Evolutionary conservation across 78 protist genomes (phyloP).

Genomic region (Dictyostelium purpureum): DNA sequence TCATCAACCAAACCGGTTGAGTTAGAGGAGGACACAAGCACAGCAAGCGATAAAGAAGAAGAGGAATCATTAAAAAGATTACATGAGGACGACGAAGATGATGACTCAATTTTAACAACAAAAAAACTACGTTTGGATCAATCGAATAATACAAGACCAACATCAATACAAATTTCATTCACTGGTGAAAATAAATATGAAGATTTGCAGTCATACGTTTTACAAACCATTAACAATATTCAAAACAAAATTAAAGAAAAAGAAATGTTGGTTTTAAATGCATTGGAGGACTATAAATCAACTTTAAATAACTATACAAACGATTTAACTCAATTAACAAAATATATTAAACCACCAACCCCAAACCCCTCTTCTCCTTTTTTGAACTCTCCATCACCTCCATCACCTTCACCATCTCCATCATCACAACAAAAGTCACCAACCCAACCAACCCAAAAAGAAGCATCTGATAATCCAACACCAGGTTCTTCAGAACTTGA

Average conservation of each 20-base stretch:
- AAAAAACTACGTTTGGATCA: not conserved
- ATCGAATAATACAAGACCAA: not conserved
- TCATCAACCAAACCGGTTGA: conserved; percentile 21
- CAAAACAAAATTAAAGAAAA: conserved; percentile 10
- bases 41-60: not conserved
- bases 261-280: not conserved
- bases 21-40: conserved; percentile 20
- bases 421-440: not conserved
- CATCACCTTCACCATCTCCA: not conserved
- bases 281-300: conserved; percentile 6
- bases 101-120: not conserved
- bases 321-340: not conserved
- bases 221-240: not conserved
- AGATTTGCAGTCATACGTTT: not conserved
- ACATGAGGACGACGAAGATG: not conserved
- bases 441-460: not conserved
- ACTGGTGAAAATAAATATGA: conserved; percentile 8
- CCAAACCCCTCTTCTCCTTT: not conserved
- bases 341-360: not conserved
- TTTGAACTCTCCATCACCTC: not conserved
- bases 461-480: not conserved
- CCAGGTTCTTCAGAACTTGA: not conserved
- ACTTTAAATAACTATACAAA: not conserved
- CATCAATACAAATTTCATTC: not conserved
- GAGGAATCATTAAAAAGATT: not conserved